Conservation (phyloP, 805 yeast species). For the Yamadazyma endophytica region DNA sequence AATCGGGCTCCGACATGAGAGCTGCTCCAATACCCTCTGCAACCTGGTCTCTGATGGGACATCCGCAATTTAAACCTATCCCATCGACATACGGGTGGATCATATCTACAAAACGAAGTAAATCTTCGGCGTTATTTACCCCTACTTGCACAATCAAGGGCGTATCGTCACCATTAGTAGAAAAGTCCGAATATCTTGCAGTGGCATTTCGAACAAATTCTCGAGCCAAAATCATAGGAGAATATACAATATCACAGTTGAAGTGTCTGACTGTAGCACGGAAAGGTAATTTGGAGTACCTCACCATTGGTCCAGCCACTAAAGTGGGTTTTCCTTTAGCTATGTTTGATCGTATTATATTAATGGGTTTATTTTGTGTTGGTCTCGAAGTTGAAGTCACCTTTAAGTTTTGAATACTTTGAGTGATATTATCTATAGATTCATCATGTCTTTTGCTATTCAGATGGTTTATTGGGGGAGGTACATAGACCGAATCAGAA, state of each 20-base stretch:
- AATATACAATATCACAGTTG: slow-evolving; percentile 76
- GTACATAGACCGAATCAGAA: too few species aligned
- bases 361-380: slow-evolving; percentile 25
- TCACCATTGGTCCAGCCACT: slow-evolving; percentile 88
- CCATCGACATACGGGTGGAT: slow-evolving; percentile 91
- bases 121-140: slow-evolving; percentile 75
- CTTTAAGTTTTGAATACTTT: slow-evolving; percentile 18
- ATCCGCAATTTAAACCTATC: slow-evolving; percentile 93
- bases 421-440: slow-evolving; percentile 31
- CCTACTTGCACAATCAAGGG: slow-evolving; percentile 89
- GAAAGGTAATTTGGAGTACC: slow-evolving; percentile 92
- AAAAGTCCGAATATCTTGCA: slow-evolving; percentile 82
- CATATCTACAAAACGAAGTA: slow-evolving; percentile 80
- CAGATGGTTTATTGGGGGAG: too few species aligned
- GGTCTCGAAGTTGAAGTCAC: slow-evolving; percentile 65
- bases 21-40: slow-evolving; percentile 98
- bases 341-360: slow-evolving; percentile 24
- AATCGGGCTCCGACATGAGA: slow-evolving; percentile 75
- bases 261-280: slow-evolving; percentile 70
- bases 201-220: slow-evolving; percentile 83
- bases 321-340: slow-evolving; percentile 29
- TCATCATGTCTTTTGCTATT: too few species aligned
- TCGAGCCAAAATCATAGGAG: slow-evolving; percentile 95
- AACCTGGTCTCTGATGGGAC: slow-evolving; percentile 93
- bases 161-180: slow-evolving; percentile 67